Conservation (phyloP, 2,329 filamentous ascomycete species). For the Fusarium tjaetaba region DNA sequence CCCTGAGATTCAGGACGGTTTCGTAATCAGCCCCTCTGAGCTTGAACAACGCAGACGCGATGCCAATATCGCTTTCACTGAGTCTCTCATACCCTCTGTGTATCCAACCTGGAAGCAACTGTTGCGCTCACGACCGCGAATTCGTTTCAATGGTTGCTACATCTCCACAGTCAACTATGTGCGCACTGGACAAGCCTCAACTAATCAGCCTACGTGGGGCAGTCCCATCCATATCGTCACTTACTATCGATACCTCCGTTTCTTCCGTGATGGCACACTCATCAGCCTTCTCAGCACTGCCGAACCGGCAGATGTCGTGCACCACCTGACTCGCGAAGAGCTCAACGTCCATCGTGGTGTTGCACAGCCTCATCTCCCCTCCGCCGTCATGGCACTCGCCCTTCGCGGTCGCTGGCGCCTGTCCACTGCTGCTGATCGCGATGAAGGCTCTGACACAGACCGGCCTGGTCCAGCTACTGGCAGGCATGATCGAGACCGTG, state of each 20-base stretch:
- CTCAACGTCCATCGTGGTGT: slow-evolving; percentile 59
- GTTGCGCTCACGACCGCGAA: slow-evolving; percentile 83
- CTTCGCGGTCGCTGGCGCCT: slow-evolving; percentile 67
- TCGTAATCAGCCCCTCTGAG: slow-evolving; percentile 51
- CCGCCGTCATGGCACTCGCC: slow-evolving; percentile 73
- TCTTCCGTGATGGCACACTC: slow-evolving; percentile 88
- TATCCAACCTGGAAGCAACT: slow-evolving; percentile 72
- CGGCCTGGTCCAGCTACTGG: neutral
- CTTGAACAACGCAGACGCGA: slow-evolving; percentile 47
- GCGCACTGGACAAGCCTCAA: slow-evolving; percentile 78
- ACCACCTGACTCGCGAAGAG: slow-evolving; percentile 79
- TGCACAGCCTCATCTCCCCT: slow-evolving; percentile 47
- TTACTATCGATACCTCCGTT: slow-evolving; percentile 96
- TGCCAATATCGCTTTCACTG: slow-evolving; percentile 50
- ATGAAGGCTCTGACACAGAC: slow-evolving; percentile 35
- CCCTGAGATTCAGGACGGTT: slow-evolving; percentile 45
- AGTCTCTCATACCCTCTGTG: slow-evolving; percentile 53
- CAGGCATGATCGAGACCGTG: slow-evolving; percentile 35
- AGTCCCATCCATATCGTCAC: slow-evolving; percentile 94
- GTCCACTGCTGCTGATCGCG: slow-evolving; percentile 48
- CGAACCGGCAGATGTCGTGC: slow-evolving; percentile 88
- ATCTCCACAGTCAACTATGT: slow-evolving; percentile 97
- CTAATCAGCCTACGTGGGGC: slow-evolving; percentile 78
- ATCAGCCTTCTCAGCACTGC: slow-evolving; percentile 83
- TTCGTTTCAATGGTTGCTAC: slow-evolving; percentile 96